Base-by-base conservation (phyloP, 164 flowering plant genomes). In the Aristolochia fimbriata region DNA sequence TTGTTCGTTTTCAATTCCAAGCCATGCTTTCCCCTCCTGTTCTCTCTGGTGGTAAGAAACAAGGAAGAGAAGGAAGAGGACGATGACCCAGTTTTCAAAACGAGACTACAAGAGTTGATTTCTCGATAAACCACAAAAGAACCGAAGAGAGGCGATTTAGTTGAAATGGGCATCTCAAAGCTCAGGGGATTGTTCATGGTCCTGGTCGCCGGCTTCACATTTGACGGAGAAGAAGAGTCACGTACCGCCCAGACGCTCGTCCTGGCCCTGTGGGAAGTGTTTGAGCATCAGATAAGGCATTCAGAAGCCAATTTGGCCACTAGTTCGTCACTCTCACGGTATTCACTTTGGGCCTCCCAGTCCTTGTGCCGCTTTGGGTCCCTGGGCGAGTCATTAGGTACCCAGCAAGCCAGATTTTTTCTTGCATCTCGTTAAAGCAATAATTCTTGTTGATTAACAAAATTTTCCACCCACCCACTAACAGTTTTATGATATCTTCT, bases 121-220 rank as follows among this genome's bases (percentile, higher is more conserved):
- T 47, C 58, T 19, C 62, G 65, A 63, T 51, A 47, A 50, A 37
- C 65, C 21, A 61, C 61, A 61, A 65, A 65, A 60, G 64, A 48
- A 51, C 30, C 62, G 55, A 60, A 56, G 47, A 70, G 17, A 43
- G 68, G 66, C 55, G 66, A 30, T 31, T 60, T 59, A 20, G 59
- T 25, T 62, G 65, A 62, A 57, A 68, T 58, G 51, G 71, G 60
- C 37, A 60, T 25, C 50, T 76, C 69, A 20, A 69, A 58, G 4
- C 57, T 61, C 27, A 65, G 48, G 24, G 62, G 14, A 45, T 47
- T 62, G 33, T 19, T 67, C 76, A 66, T 74, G 59, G 16, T 55
- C 57, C 16, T n/a, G 11, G 22, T 50, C 22, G 53, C 3, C 3
- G 22, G 53, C 23, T 50, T 37, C 12, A 10, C 43, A 7, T 10